Percentiles rank a stretch among this genome's conserved stretches.
Conservation (phyloP, 2,329 filamentous ascomycete species). For the Penicillium oxalicum region DNA sequence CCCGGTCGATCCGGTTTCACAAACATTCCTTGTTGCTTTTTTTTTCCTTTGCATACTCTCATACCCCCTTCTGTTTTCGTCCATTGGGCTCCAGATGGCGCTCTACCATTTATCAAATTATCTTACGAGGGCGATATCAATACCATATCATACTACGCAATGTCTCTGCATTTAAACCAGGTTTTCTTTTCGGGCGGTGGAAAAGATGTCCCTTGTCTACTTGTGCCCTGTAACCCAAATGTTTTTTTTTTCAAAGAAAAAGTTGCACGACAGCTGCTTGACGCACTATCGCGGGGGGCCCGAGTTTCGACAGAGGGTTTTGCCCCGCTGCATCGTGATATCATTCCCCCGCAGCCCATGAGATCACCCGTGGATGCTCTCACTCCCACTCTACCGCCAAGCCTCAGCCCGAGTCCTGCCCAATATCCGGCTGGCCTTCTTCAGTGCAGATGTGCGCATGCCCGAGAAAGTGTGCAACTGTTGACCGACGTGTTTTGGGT, state of each 20-base stretch:
- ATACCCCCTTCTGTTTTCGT: background rate
- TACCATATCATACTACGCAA: no score
- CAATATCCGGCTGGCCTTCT: no score
- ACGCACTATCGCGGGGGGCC: background rate
- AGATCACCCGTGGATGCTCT: conserved; percentile 10
- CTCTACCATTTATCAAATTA: background rate
- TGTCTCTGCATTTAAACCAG: background rate
- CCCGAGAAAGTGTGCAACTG: no score
- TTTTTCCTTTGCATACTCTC: background rate
- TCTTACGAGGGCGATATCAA: no score
- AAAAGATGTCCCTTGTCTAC: no score
- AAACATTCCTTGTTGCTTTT: background rate
- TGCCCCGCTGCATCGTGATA: conserved; percentile 12
- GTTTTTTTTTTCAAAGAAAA: no score
- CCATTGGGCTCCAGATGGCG: background rate
- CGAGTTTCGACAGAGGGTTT: background rate
- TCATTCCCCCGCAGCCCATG: conserved; percentile 13
- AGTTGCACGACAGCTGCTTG: background rate
- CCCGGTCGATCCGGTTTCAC: background rate
- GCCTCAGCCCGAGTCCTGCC: no score
- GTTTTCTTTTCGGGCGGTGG: no score
- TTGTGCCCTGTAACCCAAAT: no score
- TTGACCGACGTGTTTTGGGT: no score
- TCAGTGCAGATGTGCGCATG: no score
- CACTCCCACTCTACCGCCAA: no score